Conservation (phyloP, 371 early-diverging fungal genomes). For the Zychaea mexicana region DNA sequence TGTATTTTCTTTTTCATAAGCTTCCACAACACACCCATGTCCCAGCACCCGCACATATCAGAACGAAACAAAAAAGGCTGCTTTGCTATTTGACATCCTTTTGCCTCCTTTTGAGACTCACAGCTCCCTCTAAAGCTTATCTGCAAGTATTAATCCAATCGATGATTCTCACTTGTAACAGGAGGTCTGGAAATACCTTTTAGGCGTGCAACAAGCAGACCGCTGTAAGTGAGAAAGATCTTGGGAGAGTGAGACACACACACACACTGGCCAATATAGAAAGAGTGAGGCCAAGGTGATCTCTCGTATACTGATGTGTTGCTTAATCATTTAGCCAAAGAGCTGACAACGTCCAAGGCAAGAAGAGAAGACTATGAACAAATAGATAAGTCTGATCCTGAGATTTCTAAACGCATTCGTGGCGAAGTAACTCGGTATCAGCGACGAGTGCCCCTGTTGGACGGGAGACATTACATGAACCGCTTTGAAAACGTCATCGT, state of each 20-base stretch:
- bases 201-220: conserved; percentile 86
- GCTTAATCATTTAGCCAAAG: conserved; percentile 59
- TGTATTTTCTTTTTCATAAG: too few relatives aligned
- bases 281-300: neutral
- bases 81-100: conserved; percentile 2
- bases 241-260: neutral
- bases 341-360: conserved; percentile 68
- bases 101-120: neutral
- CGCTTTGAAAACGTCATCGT: conserved; percentile 83
- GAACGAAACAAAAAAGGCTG: neutral
- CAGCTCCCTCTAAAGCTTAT: too few relatives aligned
- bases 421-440: conserved; percentile 85
- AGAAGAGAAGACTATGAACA: conserved; percentile 74
- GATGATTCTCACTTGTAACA: conserved; percentile 38
- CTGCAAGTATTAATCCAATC: neutral
- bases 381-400: conserved; percentile 75
- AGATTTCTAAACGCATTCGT: conserved; percentile 82
- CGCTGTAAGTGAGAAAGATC: conserved; percentile 64
- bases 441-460: conserved; percentile 43
- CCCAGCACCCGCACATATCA: too few relatives aligned
- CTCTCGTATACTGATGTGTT: conserved; percentile 1
- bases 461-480: conserved; percentile 32
- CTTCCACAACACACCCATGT: too few relatives aligned
- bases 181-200: conserved; percentile 92
- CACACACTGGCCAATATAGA: neutral